Percentiles rank a stretch among this genome's conserved stretches.
These are phyloP conservation scores for Tremellales sp. DNA, from an alignment of 1,284 basidiomycete genomes.

Conservation along the genomic window DNA sequence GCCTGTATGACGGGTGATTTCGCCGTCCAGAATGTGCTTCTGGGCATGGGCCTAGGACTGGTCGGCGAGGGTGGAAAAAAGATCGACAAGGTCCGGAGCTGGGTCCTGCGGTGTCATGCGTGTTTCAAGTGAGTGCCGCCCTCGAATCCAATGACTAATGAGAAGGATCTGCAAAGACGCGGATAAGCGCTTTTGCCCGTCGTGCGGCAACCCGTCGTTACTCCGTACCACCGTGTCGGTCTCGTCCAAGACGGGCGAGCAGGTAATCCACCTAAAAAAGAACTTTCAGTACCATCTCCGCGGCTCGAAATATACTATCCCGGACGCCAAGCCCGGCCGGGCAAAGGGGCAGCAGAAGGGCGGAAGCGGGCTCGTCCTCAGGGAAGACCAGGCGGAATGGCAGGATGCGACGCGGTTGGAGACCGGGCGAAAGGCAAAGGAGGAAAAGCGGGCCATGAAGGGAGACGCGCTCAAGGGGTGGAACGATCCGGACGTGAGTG, in stretches of 20 bases:
- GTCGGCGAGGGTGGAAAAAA: slow-evolving; percentile 88
- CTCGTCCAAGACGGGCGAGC: slow-evolving; percentile 55
- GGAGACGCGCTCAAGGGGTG: slow-evolving; percentile 64
- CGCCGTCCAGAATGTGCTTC: slow-evolving; percentile 96
- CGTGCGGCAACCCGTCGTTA: slow-evolving; percentile 90
- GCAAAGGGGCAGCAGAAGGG: slow-evolving; percentile 77
- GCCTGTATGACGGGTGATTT: slow-evolving; percentile 99
- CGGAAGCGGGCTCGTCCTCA: slow-evolving; percentile 65
- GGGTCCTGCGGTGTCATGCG: slow-evolving; percentile 95
- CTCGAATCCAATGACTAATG: slow-evolving; percentile 4
- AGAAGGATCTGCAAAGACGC: slow-evolving; percentile 89
- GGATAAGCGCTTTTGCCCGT: slow-evolving; percentile 94
- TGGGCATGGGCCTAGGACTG: slow-evolving; percentile 90
- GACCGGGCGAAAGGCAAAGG: slow-evolving; percentile 67
- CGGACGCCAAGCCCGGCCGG: slow-evolving; percentile 82
- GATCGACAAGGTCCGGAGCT: slow-evolving; percentile 88
- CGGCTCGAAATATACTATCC: slow-evolving; percentile 91
- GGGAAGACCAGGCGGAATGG: slow-evolving; percentile 87
- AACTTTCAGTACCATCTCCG: slow-evolving; percentile 93
- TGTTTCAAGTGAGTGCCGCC: slow-evolving; percentile 84
- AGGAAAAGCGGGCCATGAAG: slow-evolving; percentile 69
- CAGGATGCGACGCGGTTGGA: slow-evolving; percentile 71
- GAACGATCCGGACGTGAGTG: slow-evolving; percentile 79
- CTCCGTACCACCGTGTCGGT: slow-evolving; percentile 88
- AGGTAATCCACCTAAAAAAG: slow-evolving; percentile 79